Evolutionary conservation across 192 early-diverging fungal species (phyloP).

Genomic region (Coemansia sp.): DNA sequence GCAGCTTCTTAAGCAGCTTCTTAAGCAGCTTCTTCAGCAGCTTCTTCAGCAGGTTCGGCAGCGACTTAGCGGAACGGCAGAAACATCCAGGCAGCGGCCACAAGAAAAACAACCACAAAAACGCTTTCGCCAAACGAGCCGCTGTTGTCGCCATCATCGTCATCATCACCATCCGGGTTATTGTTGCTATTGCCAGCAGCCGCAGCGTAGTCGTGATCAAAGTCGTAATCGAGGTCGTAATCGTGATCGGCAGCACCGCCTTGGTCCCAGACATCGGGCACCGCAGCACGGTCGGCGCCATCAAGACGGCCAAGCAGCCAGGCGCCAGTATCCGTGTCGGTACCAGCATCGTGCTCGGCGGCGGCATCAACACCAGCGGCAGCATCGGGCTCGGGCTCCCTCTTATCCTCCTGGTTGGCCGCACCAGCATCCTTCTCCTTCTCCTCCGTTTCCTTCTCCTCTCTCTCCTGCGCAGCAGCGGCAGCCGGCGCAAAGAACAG

Average conservation of each 20-base stretch:
- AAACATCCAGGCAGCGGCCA: slow-evolving; percentile 48
- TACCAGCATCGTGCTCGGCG: too few relatives aligned
- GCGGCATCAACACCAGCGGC: slow-evolving; percentile 3
- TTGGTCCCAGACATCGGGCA: slow-evolving; percentile 36
- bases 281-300: slow-evolving; percentile 10
- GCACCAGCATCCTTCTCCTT: slow-evolving; percentile 1
- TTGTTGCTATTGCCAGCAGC: not conserved
- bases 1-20: too few relatives aligned
- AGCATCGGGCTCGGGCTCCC: slow-evolving; percentile 5
- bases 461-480: slow-evolving; percentile 4
- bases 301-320: not conserved
- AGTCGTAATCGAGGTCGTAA: too few relatives aligned
- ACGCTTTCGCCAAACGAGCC: slow-evolving; percentile 26
- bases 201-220: too few relatives aligned
- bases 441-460: not conserved
- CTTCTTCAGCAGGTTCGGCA: not conserved
- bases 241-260: slow-evolving; percentile 2
- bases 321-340: too few relatives aligned
- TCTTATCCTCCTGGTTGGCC: slow-evolving; percentile 5
- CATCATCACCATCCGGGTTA: not conserved
- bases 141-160: slow-evolving; percentile 18
- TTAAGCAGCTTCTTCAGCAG: too few relatives aligned
- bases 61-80: slow-evolving; percentile 21
- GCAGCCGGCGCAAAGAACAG: slow-evolving; percentile 49
- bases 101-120: slow-evolving; percentile 26